Evolutionary conservation across 108 stramenopile genomes (phyloP).

Genomic region (Chaetoceros tenuissimus): DNA sequence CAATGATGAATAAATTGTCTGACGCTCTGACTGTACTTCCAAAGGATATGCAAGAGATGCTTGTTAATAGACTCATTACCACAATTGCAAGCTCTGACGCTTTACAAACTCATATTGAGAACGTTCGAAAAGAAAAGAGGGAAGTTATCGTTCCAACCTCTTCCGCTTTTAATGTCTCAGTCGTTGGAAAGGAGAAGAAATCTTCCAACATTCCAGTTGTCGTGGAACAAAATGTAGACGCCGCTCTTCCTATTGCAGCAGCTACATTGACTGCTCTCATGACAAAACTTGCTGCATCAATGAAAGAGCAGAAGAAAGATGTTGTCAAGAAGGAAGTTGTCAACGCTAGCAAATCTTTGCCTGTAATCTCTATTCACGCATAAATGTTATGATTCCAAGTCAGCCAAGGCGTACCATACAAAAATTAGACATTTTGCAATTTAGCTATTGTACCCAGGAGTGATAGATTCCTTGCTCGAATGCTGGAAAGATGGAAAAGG

Average conservation of each 20-base stretch:
- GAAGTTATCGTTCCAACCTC: background rate
- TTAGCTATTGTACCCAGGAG: too few relatives aligned
- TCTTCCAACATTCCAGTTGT: background rate
- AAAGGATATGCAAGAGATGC: slow-evolving; percentile 66
- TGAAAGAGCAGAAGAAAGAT: slow-evolving; percentile 12
- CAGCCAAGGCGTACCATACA: too few relatives aligned
- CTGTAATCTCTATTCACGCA: slow-evolving; percentile 49
- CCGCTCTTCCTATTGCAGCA: slow-evolving; percentile 56
- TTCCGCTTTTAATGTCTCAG: background rate
- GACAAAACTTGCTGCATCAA: slow-evolving; percentile 43
- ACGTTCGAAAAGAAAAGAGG: slow-evolving; percentile 4
- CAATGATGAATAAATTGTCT: slow-evolving; percentile 65
- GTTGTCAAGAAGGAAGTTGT: slow-evolving; percentile 1
- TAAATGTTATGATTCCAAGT: too few relatives aligned
- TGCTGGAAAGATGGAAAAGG: too few relatives aligned
- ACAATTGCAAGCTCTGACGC: slow-evolving; percentile 44
- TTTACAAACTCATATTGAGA: slow-evolving; percentile 22
- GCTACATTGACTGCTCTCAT: slow-evolving; percentile 71
- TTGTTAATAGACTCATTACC: slow-evolving; percentile 66
- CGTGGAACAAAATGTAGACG: slow-evolving; percentile 6
- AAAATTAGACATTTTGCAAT: too few relatives aligned
- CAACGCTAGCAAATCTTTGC: slow-evolving; percentile 22
- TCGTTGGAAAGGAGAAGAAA: background rate
- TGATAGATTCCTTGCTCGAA: too few relatives aligned
- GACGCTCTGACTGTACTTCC: slow-evolving; percentile 68